A percentile compares a stretch with the other conserved stretches of the same genome.
phyloP scores from a whole-genome alignment of 2,329 filamentous ascomycete genomes.

The Chaetothyriales sp. region DNA sequence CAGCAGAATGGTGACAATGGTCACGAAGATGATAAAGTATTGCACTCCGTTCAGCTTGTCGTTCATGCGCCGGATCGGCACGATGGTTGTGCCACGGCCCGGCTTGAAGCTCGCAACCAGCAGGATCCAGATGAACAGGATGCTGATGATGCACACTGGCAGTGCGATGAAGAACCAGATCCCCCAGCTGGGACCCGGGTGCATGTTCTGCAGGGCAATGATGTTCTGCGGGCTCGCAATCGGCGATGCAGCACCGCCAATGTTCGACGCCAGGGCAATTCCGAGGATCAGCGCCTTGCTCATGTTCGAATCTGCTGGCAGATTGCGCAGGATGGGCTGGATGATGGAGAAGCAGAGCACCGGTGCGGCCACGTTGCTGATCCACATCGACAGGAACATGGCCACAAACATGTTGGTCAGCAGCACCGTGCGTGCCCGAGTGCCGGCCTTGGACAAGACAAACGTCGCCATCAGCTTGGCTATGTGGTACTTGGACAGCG shows the following conservation, averaged over 20 bases:
- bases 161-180: slow-evolving; percentile 95
- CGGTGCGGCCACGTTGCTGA: slow-evolving; percentile 93
- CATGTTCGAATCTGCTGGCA: slow-evolving; percentile 80
- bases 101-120: slow-evolving; percentile 76
- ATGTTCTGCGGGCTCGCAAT: slow-evolving; percentile 97
- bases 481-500: slow-evolving; percentile 91
- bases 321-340: slow-evolving; percentile 86
- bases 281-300: slow-evolving; percentile 89
- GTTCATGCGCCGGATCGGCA: slow-evolving; percentile 77
- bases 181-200: slow-evolving; percentile 78
- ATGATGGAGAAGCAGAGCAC: slow-evolving; percentile 97
- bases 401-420: slow-evolving; percentile 98
- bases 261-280: slow-evolving; percentile 86
- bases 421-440: slow-evolving; percentile 72
- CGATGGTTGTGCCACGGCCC: slow-evolving; percentile 69
- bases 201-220: slow-evolving; percentile 91
- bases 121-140: slow-evolving; percentile 76
- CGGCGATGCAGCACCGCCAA: slow-evolving; percentile 88
- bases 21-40: slow-evolving; percentile 80
- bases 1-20: slow-evolving; percentile 66
- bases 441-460: slow-evolving; percentile 89
- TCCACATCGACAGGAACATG: slow-evolving; percentile 96
- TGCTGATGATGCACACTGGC: slow-evolving; percentile 78
- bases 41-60: slow-evolving; percentile 79
- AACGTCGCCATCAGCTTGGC: slow-evolving; percentile 95